A percentile compares a stretch with the other conserved stretches of the same genome.
Conservation (phyloP, 345 rosid genomes). For the Corchorus capsularis region DNA sequence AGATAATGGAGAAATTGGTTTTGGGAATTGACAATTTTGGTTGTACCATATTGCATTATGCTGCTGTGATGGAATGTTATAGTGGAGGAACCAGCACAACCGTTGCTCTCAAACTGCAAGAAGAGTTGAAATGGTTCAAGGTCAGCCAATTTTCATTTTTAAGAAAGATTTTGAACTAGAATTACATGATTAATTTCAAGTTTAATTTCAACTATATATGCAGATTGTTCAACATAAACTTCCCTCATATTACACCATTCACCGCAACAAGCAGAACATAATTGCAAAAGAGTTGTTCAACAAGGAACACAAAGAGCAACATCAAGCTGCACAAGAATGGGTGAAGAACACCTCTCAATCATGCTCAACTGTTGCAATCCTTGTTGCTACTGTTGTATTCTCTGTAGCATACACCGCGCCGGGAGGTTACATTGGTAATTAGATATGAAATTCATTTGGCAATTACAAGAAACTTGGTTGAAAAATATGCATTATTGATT, state of each 20-base stretch:
- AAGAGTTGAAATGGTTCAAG: slow-evolving; percentile 34
- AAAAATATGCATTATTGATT: background rate
- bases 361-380: slow-evolving; percentile 30
- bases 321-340: slow-evolving; percentile 21
- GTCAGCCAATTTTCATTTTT: slow-evolving; percentile 10
- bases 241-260: slow-evolving; percentile 12
- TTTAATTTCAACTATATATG: background rate
- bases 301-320: background rate
- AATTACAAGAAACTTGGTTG: background rate
- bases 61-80: slow-evolving; percentile 10
- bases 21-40: slow-evolving; percentile 19
- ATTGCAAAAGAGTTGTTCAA: slow-evolving; percentile 20
- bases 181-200: background rate
- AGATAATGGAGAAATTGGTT: background rate
- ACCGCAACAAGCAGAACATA: background rate
- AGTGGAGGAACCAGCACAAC: slow-evolving; percentile 19
- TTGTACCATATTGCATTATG: slow-evolving; percentile 27
- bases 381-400: slow-evolving; percentile 27
- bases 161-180: background rate
- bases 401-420: slow-evolving; percentile 26
- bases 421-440: background rate
- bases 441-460: background rate
- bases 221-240: slow-evolving; percentile 13
- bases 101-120: slow-evolving; percentile 27
- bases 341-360: slow-evolving; percentile 26